Conservation (phyloP, 306 rosid genomes). For the Fragaria nilgerrensis region DNA sequence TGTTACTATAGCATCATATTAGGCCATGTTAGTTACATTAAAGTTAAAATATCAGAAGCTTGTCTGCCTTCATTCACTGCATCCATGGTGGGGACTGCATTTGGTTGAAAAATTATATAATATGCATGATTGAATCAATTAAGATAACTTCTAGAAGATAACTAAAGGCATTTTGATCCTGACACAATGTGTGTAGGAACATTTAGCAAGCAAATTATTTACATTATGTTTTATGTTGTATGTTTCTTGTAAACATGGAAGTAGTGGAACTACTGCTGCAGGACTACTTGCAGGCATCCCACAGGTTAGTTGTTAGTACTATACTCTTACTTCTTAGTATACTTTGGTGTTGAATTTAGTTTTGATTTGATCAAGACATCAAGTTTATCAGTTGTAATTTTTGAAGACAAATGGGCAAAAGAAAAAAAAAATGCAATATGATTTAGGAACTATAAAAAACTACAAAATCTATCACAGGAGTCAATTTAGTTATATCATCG, state of each 20-base stretch:
- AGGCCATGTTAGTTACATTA: neutral
- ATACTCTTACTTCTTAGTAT: neutral
- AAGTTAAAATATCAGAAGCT: neutral
- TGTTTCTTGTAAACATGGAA: conserved; percentile 17
- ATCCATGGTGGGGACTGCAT: neutral
- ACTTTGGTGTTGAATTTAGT: neutral
- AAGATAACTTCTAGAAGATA: neutral
- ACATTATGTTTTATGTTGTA: conserved; percentile 26
- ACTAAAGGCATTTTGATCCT: neutral
- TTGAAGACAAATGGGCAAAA: neutral
- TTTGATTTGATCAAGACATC: neutral
- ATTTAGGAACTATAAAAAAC: neutral
- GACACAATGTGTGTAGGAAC: neutral
- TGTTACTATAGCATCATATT: neutral
- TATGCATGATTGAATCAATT: neutral
- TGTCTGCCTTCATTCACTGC: neutral
- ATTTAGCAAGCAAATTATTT: conserved; percentile 19
- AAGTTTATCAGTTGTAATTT: neutral
- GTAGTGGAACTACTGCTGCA: conserved; percentile 84
- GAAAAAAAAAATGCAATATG: neutral
- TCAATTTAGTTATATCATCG: neutral
- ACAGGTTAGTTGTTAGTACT: conserved; percentile 49
- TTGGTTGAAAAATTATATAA: neutral
- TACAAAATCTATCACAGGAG: neutral
- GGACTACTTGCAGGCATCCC: conserved; percentile 75